phyloP scores from a whole-genome alignment of 2,329 filamentous ascomycete genomes.

The Verticillium zaregamsianum region DNA sequence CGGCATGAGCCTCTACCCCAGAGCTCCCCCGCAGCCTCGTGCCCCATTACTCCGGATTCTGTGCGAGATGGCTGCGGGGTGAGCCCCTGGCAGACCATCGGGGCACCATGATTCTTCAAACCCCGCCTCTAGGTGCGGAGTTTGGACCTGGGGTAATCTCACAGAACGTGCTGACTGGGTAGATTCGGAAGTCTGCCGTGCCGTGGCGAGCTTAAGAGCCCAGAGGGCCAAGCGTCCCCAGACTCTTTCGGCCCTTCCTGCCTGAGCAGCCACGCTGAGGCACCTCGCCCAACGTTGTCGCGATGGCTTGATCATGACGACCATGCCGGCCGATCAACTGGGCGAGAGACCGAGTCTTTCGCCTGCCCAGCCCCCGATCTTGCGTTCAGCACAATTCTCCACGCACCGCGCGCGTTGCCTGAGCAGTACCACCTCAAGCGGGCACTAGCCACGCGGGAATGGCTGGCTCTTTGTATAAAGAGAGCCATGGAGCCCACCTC shows the following conservation, averaged over 20 bases:
- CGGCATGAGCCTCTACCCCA: background rate
- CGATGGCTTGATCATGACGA: background rate
- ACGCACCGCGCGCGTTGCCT: no score
- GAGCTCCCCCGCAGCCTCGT: background rate
- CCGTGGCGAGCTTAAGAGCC: background rate
- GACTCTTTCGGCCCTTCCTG: background rate
- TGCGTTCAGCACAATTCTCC: background rate
- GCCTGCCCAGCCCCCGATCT: background rate
- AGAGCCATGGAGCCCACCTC: no score
- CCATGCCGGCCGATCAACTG: background rate
- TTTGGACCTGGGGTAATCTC: background rate
- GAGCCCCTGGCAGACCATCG: background rate
- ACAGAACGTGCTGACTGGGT: background rate
- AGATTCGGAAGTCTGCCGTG: background rate
- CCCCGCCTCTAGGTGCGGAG: background rate
- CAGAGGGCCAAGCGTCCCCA: background rate
- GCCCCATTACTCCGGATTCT: background rate
- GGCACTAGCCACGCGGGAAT: no score
- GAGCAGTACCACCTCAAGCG: no score
- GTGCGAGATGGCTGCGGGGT: background rate
- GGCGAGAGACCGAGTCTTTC: background rate
- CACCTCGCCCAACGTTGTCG: background rate
- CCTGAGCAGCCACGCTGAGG: background rate
- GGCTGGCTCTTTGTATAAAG: no score
- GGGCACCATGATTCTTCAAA: background rate